phyloP scores from a whole-genome alignment of 2,329 filamentous ascomycete genomes.

The Fusarium sp. region DNA sequence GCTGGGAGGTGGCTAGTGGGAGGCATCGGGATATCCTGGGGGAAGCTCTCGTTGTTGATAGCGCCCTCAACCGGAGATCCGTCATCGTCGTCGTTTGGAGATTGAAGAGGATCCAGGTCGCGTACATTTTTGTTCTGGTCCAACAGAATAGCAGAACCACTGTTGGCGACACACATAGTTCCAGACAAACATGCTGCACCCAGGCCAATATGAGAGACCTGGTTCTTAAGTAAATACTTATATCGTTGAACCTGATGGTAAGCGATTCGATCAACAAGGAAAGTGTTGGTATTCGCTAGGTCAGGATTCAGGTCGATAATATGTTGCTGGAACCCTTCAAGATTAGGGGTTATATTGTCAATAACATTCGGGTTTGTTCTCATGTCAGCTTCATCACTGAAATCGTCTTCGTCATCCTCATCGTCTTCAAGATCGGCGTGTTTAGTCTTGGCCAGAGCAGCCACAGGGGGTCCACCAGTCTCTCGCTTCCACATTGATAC shows the following conservation, averaged over 20 bases:
- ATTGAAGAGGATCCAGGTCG: conserved; percentile 68
- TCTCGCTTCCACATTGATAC: conserved; percentile 64
- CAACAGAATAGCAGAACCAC: conserved; percentile 74
- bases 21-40: conserved; percentile 83
- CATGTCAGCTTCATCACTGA: conserved; percentile 69
- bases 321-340: conserved; percentile 82
- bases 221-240: conserved; percentile 78
- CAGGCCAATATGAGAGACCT: conserved; percentile 76
- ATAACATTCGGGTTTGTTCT: conserved; percentile 73
- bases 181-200: conserved; percentile 73
- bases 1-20: conserved; percentile 82
- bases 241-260: conserved; percentile 85
- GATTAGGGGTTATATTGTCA: conserved; percentile 77
- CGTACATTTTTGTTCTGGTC: conserved; percentile 71
- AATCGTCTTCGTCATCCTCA: conserved; percentile 68
- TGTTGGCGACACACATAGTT: conserved; percentile 73
- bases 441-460: conserved; percentile 57
- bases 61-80: conserved; percentile 76
- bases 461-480: conserved; percentile 67
- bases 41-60: conserved; percentile 80
- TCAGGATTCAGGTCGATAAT: conserved; percentile 80
- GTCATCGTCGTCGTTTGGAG: conserved; percentile 70
- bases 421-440: conserved; percentile 57
- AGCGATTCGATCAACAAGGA: conserved; percentile 84
- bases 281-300: conserved; percentile 67